Percentiles rank a stretch among this genome's conserved stretches.
phyloP scores from a whole-genome alignment of 371 early-diverging fungal genomes.

The Mucor piriformis region DNA sequence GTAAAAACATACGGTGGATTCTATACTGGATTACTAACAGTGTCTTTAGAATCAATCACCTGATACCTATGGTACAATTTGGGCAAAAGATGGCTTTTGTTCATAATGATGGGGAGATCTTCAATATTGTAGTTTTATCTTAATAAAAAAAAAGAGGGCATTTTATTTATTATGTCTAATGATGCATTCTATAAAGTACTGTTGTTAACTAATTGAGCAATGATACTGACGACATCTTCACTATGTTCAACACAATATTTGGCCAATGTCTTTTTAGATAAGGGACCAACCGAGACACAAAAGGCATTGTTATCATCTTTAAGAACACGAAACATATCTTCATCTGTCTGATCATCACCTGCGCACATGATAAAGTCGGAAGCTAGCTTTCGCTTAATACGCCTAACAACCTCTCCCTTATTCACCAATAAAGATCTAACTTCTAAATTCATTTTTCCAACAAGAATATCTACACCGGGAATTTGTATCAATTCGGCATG shows the following conservation, averaged over 20 bases:
- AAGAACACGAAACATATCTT: constrained; percentile 89
- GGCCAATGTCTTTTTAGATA: constrained; percentile 37
- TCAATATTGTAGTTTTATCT: no score
- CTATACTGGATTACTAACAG: background rate
- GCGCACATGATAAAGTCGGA: constrained; percentile 90
- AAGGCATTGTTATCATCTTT: constrained; percentile 26
- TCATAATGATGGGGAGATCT: background rate
- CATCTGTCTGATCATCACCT: constrained; percentile 97
- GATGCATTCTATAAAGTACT: constrained; percentile 18
- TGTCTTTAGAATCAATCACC: constrained; percentile 9
- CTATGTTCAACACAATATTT: constrained; percentile 36
- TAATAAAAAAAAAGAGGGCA: no score
- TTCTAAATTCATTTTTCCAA: constrained; percentile 97
- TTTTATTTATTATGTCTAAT: background rate
- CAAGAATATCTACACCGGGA: constrained; percentile 91
- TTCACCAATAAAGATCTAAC: constrained; percentile 82
- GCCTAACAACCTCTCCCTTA: constrained; percentile 94
- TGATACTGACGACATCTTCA: constrained; percentile 37
- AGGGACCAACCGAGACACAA: constrained; percentile 41
- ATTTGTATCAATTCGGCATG: constrained; percentile 79
- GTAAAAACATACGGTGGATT: background rate
- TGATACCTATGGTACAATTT: background rate
- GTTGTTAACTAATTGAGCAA: constrained; percentile 26
- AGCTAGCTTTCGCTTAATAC: constrained; percentile 38
- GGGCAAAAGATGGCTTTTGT: constrained; percentile 1